phyloP scores from a whole-genome alignment of 2,329 filamentous ascomycete species.

The Pezicula carpinea region DNA sequence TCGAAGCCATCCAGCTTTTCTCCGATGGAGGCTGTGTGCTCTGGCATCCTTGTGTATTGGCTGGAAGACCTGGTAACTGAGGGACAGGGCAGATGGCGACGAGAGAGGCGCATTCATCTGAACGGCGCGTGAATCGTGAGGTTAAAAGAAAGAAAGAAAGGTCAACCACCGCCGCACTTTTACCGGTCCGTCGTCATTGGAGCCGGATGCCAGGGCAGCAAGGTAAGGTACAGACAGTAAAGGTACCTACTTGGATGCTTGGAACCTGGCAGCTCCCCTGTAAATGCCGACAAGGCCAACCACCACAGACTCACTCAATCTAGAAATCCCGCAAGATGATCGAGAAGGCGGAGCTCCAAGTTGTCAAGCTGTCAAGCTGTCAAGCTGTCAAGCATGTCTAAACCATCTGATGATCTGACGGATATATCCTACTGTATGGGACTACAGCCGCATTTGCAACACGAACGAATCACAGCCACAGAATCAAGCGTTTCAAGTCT shows the following conservation, averaged over 20 bases:
- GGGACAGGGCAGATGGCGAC: neutral
- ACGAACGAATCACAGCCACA: neutral
- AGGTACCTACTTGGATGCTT: neutral
- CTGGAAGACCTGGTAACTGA: slow-evolving; percentile 3
- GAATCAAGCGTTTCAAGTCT: neutral
- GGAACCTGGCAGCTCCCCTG: neutral
- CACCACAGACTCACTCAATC: neutral
- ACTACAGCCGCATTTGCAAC: too few relatives aligned
- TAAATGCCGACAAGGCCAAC: neutral
- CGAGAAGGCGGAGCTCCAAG: neutral
- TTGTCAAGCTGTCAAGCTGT: too few relatives aligned
- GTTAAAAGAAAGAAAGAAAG: slow-evolving; percentile 2
- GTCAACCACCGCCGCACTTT: neutral
- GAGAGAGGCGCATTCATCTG: neutral
- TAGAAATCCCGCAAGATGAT: neutral
- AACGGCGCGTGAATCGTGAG: neutral
- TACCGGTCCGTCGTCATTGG: too few relatives aligned
- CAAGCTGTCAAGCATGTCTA: neutral
- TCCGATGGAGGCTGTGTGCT: slow-evolving; percentile 6
- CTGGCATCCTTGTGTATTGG: slow-evolving; percentile 8
- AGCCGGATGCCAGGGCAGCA: too few relatives aligned
- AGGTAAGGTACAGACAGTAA: too few relatives aligned
- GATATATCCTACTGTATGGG: too few relatives aligned
- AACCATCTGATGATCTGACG: too few relatives aligned
- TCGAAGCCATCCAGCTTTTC: slow-evolving; percentile 9